Evolutionary conservation across 768 basidiomycete species (phyloP).

Genomic region (Lentinula boryana): DNA sequence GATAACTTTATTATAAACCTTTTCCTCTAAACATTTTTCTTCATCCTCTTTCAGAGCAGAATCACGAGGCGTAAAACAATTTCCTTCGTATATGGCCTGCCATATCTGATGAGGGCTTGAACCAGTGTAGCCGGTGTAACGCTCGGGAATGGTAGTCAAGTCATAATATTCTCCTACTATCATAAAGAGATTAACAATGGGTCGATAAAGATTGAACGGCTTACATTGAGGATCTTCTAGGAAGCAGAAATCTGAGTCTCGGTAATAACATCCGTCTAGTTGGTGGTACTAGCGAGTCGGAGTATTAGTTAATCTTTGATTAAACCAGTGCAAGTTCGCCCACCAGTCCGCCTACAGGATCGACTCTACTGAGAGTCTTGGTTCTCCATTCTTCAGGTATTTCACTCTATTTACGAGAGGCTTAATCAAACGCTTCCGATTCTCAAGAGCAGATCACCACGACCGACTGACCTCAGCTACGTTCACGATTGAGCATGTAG

Average conservation of each 20-base stretch:
- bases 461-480: constrained; percentile 71
- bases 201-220: constrained; percentile 9
- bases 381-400: constrained; percentile 92
- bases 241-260: constrained; percentile 96
- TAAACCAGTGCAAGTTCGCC: constrained; percentile 7
- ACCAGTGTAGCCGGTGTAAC: constrained; percentile 95
- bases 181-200: neutral
- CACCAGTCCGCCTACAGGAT: constrained; percentile 57
- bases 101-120: constrained; percentile 82
- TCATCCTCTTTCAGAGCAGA: constrained; percentile 43
- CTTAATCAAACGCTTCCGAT: too few relatives aligned
- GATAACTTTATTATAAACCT: constrained; percentile 93
- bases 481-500: constrained; percentile 87
- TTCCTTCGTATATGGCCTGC: constrained; percentile 96
- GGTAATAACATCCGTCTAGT: constrained; percentile 86
- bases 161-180: constrained; percentile 93
- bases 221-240: constrained; percentile 80
- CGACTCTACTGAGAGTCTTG: constrained; percentile 73
- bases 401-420: constrained; percentile 49
- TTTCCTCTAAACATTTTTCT: constrained; percentile 84
- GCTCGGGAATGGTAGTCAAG: constrained; percentile 84
- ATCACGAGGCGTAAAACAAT: constrained; percentile 90
- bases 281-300: constrained; percentile 41
- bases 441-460: too few relatives aligned
- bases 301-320: neutral